Percentiles rank a stretch among this genome's conserved stretches.
These are phyloP conservation scores for Botryotinia globosa DNA, from an alignment of 2,329 filamentous ascomycete species.

Conservation along the genomic window DNA sequence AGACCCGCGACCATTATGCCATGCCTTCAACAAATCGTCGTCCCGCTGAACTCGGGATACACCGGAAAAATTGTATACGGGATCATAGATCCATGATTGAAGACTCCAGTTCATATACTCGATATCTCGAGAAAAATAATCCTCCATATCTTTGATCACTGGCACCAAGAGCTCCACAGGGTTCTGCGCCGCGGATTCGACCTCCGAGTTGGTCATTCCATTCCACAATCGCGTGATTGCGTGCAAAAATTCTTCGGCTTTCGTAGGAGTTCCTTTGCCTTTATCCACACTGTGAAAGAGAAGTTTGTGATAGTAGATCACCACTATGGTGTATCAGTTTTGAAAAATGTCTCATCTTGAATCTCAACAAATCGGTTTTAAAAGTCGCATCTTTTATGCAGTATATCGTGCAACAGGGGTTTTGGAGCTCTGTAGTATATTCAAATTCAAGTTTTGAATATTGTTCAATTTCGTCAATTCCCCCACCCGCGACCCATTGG, in stretches of 20 bases:
- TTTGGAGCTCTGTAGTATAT: background rate
- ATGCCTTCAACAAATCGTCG: background rate
- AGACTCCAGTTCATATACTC: background rate
- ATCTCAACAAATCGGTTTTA: background rate
- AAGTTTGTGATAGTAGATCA: background rate
- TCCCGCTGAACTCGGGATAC: background rate
- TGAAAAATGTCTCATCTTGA: rapidly evolving
- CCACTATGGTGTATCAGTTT: background rate
- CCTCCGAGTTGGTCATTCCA: background rate
- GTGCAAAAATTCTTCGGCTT: background rate
- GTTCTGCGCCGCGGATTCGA: background rate
- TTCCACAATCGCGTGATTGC: background rate
- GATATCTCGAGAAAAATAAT: background rate
- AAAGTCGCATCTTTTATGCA: background rate
- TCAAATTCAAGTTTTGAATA: background rate
- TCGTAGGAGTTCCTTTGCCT: background rate
- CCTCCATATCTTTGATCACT: background rate
- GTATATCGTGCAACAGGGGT: background rate
- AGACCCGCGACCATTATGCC: background rate
- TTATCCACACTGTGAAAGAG: background rate
- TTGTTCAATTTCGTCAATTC: background rate
- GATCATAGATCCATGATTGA: background rate
- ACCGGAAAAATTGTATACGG: background rate
- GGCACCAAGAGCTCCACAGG: background rate
- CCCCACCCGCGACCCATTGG: background rate